phyloP scores from a whole-genome alignment of 169 alveolate species.

The Plasmodium berghei region DNA sequence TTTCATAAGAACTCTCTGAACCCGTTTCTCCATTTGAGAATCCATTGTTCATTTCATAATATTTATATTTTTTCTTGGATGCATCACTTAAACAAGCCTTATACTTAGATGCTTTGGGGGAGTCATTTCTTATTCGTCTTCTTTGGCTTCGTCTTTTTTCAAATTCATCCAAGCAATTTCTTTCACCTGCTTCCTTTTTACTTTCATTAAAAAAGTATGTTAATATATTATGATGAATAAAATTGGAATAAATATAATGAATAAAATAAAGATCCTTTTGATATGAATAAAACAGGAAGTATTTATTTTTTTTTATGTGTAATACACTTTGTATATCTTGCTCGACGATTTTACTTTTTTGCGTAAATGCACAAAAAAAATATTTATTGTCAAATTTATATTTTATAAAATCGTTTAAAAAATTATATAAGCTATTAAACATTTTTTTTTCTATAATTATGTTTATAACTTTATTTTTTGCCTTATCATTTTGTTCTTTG shows the following conservation, averaged over 20 bases:
- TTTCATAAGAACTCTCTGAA: background rate
- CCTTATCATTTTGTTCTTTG: conserved; percentile 13
- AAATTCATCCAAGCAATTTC: conserved; percentile 8
- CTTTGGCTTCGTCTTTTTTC: background rate
- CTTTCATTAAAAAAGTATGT: conserved; percentile 25
- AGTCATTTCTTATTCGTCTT: background rate
- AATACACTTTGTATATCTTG: conserved; percentile 28
- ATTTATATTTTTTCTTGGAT: background rate
- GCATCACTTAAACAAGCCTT: background rate
- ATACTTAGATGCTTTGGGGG: background rate
- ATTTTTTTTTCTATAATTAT: conserved; percentile 17
- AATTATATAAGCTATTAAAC: conserved; percentile 32
- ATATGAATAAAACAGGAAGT: conserved; percentile 34
- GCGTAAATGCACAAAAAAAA: conserved; percentile 3
- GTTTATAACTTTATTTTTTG: conserved; percentile 14
- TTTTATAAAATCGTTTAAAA: conserved; percentile 27
- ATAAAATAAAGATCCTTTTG: conserved; percentile 21
- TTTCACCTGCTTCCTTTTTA: background rate
- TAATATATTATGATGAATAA: conserved; percentile 49
- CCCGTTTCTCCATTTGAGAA: background rate
- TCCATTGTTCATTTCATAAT: background rate
- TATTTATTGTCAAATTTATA: conserved; percentile 26
- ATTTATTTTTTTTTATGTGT: conserved; percentile 16
- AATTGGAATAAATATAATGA: conserved; percentile 42
- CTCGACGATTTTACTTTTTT: conserved; percentile 10